Conservation (phyloP, 495 filamentous ascomycete genomes). For the Sabuloglossum arenarium region DNA sequence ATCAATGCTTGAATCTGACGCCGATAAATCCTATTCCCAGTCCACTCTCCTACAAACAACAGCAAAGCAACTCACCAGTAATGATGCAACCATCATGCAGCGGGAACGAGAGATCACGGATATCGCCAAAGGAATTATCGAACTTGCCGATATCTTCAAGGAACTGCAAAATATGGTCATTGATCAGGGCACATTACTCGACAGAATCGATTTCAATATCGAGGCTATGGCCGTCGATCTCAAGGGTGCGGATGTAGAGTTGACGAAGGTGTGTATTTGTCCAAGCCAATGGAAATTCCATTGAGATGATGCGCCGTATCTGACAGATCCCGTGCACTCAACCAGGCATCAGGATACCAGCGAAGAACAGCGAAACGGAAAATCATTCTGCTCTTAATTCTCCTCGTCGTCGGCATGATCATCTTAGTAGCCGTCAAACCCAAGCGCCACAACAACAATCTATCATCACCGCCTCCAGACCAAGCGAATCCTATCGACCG, state of each 20-base stretch:
- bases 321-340: background rate
- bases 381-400: constrained; percentile 63
- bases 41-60: constrained; percentile 57
- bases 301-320: background rate
- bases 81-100: constrained; percentile 73
- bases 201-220: constrained; percentile 95
- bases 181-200: constrained; percentile 93
- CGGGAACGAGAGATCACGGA: constrained; percentile 95
- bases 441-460: constrained; percentile 24
- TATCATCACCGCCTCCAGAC: constrained; percentile 7
- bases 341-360: constrained; percentile 64
- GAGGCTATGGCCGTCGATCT: constrained; percentile 80
- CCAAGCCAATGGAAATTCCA: background rate
- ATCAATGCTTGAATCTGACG: constrained; percentile 71
- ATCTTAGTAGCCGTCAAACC: constrained; percentile 77
- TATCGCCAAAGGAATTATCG: constrained; percentile 94
- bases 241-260: constrained; percentile 78
- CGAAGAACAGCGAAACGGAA: constrained; percentile 74
- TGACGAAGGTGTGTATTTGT: constrained; percentile 42
- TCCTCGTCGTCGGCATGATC: constrained; percentile 67
- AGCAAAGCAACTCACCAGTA: constrained; percentile 46
- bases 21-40: constrained; percentile 82
- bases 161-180: constrained; percentile 94
- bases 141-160: constrained; percentile 86
- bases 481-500: background rate